These are phyloP conservation scores for Cryphonectria parasitica DNA, from an alignment of 2,329 filamentous ascomycete genomes.

Conservation along the genomic window DNA sequence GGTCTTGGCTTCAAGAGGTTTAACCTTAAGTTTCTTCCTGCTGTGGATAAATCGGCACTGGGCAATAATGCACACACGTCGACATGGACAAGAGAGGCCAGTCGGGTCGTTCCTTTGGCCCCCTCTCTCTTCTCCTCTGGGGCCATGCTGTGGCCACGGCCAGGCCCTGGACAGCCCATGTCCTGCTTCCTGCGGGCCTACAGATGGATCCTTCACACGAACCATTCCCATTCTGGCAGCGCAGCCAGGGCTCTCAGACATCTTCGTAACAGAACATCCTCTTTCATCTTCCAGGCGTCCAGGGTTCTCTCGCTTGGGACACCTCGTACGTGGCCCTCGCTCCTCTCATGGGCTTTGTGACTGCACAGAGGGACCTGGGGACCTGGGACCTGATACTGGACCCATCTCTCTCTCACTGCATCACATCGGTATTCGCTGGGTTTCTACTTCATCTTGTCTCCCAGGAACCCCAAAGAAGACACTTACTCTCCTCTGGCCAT, in stretches of 20 bases:
- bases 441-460: constrained; percentile 28
- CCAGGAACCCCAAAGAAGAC: not conserved
- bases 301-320: constrained; percentile 1
- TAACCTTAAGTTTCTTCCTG: not conserved
- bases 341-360: no score
- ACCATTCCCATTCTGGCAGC: constrained; percentile 16
- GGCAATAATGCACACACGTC: not conserved
- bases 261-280: constrained; percentile 23
- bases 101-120: not conserved
- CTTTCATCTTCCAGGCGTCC: constrained; percentile 7
- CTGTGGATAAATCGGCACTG: constrained; percentile 6
- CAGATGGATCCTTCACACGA: not conserved
- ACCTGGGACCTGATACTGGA: constrained; percentile 6
- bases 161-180: not conserved
- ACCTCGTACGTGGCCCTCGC: not conserved
- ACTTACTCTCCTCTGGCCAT: constrained; percentile 9
- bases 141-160: not conserved
- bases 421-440: constrained; percentile 18
- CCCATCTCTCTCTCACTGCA: constrained; percentile 16
- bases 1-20: not conserved
- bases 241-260: constrained; percentile 28
- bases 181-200: not conserved
- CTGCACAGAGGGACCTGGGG: no score
- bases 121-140: no score
- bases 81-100: not conserved